Percentiles rank a stretch among this genome's conserved stretches.
phyloP scores from a whole-genome alignment of 1,139 yeast genomes.

The Saccharomycopsis hybrid region DNA sequence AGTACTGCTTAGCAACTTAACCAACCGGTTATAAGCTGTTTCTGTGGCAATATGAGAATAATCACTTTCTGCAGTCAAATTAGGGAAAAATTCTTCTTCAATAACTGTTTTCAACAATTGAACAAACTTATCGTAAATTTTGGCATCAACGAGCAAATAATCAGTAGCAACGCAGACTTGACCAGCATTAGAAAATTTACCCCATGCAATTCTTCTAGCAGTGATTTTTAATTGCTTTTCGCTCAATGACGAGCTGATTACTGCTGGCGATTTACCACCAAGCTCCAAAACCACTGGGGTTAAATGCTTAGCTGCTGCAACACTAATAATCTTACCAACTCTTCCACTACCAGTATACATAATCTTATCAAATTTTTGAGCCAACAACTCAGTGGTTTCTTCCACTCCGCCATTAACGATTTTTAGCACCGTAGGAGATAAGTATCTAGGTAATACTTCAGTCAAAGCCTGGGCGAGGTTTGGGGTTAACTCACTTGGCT shows the following conservation, averaged over 20 bases:
- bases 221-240: constrained; percentile 39
- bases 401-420: constrained; percentile 70
- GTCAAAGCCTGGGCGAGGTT: constrained; percentile 51
- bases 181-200: constrained; percentile 75
- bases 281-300: constrained; percentile 81
- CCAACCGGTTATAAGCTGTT: constrained; percentile 49
- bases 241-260: constrained; percentile 48
- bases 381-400: constrained; percentile 62
- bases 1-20: constrained; percentile 41
- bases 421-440: constrained; percentile 44
- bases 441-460: constrained; percentile 49
- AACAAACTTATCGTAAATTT: constrained; percentile 48
- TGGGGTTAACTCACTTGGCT: constrained; percentile 75
- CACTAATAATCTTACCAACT: constrained; percentile 74
- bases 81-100: constrained; percentile 42
- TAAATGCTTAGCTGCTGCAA: constrained; percentile 75
- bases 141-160: constrained; percentile 61
- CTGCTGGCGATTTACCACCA: constrained; percentile 90
- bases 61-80: constrained; percentile 28
- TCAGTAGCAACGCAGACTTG: constrained; percentile 91
- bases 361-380: constrained; percentile 71
- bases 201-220: constrained; percentile 72
- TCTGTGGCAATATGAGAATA: constrained; percentile 63
- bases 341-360: constrained; percentile 76
- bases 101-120: constrained; percentile 38